Evolutionary conservation across 2,329 filamentous ascomycete species (phyloP), one percentile per base, ranked within the genome.

Genomic region (Colletotrichum sp.): DNA sequence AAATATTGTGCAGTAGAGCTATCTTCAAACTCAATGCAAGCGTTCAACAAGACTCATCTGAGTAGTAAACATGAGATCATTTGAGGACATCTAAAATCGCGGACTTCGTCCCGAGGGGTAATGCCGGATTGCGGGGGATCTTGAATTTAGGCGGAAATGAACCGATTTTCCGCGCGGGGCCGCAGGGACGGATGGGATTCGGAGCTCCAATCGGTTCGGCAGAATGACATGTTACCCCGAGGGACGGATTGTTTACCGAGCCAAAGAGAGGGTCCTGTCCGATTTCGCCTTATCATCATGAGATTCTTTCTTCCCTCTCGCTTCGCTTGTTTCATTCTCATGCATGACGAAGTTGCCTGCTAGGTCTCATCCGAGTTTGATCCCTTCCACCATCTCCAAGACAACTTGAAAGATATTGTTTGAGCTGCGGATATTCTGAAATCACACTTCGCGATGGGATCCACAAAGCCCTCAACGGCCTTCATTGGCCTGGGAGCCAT

Each of bases 401-500:
- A 52, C 6, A 52, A 13, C 43, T 52, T 6, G 6, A 48, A 6
- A 13, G 10, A 4, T 4, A 48, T 2, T 12, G 4, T 52, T 9
- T 13, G n/a, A 13, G 10, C 6, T 3, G n/a, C 43, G 6, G 2
- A 52, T 13, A 43, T 13, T n/a, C 38, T 30, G 15, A 12, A 6
- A 55, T n/a, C 38, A 67, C n/a, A 52, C 43, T 52, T 21, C n/a
- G 43, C 43, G 43, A 52, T 67, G 64, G 38, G 64, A n/a, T 67
- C 64, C n/a, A 55, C 64, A 32, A n/a, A 21, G 30, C 64, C 64
- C 0, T 21, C 65, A 6, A 36, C 32, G 7, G 48, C 43, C 78
- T 95, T 95, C 84, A 92, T 94, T 78, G 94, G 94, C 87, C 92
- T 96, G 5, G 94, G 94, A 72, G 94, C 94, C 84, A 95, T 95